These are phyloP conservation scores for Phoenix roebelenii DNA, from an alignment of 176 grass and related monocot species.

Conservation along the genomic window DNA sequence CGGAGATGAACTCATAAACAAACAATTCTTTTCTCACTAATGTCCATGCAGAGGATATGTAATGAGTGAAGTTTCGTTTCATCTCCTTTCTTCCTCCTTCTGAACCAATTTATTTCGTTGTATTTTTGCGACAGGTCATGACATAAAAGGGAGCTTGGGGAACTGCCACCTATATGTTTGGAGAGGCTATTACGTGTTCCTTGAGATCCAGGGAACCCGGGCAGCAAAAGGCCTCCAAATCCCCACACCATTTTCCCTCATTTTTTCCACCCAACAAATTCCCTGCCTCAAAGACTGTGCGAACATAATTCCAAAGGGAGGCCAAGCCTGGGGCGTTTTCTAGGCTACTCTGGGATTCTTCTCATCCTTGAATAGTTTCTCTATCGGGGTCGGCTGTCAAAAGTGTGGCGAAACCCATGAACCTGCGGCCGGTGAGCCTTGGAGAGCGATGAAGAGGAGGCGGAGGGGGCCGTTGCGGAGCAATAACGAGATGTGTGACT, in stretches of 20 bases:
- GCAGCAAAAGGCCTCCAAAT: conserved; percentile 1
- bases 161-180: too few relatives aligned
- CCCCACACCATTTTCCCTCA: not conserved
- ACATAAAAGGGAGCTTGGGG: too few relatives aligned
- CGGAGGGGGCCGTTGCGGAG: not conserved
- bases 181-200: not conserved
- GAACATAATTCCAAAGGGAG: not conserved
- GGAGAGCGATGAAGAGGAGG: conserved; percentile 4
- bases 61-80: too few relatives aligned
- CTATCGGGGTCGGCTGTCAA: not conserved
- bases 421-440: not conserved
- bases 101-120: too few relatives aligned
- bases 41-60: too few relatives aligned
- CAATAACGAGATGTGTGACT: conserved; percentile 3
- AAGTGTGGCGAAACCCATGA: not conserved
- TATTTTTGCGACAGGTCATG: too few relatives aligned
- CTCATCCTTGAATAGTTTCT: not conserved
- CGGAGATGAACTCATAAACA: too few relatives aligned
- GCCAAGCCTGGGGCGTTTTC: not conserved
- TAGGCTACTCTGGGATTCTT: not conserved
- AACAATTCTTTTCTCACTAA: too few relatives aligned
- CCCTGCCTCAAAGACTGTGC: too few relatives aligned
- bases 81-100: not conserved
- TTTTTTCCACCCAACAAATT: not conserved
- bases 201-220: conserved; percentile 15